Base-by-base conservation (phyloP, 495 filamentous ascomycete genomes). In the Astrothelium subdiscretum region DNA sequence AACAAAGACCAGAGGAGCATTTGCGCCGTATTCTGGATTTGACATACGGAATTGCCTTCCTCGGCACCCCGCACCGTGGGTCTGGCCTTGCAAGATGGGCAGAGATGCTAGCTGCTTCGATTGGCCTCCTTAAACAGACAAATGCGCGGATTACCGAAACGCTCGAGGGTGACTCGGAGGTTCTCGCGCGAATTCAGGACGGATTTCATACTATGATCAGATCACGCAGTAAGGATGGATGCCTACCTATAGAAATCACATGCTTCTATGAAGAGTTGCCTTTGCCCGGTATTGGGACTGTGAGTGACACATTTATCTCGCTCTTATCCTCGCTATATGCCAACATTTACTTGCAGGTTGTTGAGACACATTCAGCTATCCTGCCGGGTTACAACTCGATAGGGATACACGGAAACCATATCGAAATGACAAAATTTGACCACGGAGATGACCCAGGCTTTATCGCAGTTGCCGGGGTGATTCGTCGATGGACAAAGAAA, bases 181-280 rank as follows among this genome's bases (percentile, higher is more conserved):
- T 65, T 3, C 65, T 67, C 1, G 62, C 65, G n/a, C 20, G 44
- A 2, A 24, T 67, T 6, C 62, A 64, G 48, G 57, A 67, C 40
- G 65, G 64, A n/a, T 67, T 67, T 48, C 65, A 67, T 31, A 64
- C 58, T 3, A 64, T 67, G 65, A 18, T 67, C 13, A 8, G 44
- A 11, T 43, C 32, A 24, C 54, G 65, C 1, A 61, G 42, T 20
- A 52, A 60, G 3, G 38, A 59, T 31, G 31, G 40, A 11, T 58
- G 18, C 15, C 35, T 6, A 20, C 51, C 32, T 12, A 65, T 65
- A 3, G 20, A 61, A 3, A 61, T 65, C 2, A 35, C 43, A 5
- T 65, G 63, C 51, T 65, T 65, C 59, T 65, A 52, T 51, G 63
- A 65, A 57, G 63, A 65, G 12, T 42, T 65, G 20, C 42, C 61